Percentiles rank a stretch among this genome's conserved stretches.
Evolutionary conservation across 495 filamentous ascomycete genomes (phyloP).

Genomic region (Alectoria sarmentosa): DNA sequence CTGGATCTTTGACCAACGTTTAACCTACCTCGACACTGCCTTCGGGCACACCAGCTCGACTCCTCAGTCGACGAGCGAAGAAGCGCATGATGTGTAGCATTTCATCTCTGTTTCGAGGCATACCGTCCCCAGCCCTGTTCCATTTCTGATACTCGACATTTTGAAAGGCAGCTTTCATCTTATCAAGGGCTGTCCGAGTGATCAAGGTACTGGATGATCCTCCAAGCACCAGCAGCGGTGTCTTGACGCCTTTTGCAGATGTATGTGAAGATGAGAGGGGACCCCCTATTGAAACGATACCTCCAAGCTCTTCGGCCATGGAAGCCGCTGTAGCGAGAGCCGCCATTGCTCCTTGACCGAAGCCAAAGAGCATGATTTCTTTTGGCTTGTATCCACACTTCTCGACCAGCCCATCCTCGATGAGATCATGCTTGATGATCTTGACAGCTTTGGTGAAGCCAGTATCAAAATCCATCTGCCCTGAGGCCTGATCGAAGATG

Average conservation of each 20-base stretch:
- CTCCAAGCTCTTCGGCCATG: conserved; percentile 36
- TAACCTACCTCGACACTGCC: conserved; percentile 49
- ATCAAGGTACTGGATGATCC: conserved; percentile 57
- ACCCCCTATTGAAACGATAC: conserved; percentile 74
- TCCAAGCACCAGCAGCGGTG: conserved; percentile 67
- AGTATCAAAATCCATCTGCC: conserved; percentile 68
- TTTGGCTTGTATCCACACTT: conserved; percentile 63
- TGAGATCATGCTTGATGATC: conserved; percentile 48
- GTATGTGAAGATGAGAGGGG: conserved; percentile 49
- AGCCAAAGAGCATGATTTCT: conserved; percentile 75
- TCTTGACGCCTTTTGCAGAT: conserved; percentile 48
- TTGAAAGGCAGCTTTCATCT: conserved; percentile 60
- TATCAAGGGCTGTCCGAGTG: conserved; percentile 53
- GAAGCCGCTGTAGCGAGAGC: conserved; percentile 52
- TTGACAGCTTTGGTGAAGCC: conserved; percentile 55
- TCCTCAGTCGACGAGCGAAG: conserved; percentile 69
- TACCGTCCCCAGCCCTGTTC: conserved; percentile 65
- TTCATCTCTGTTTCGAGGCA: conserved; percentile 79
- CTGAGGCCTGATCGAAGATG: conserved; percentile 51
- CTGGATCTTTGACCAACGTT: background rate
- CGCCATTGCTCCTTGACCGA: conserved; percentile 80
- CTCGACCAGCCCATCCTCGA: conserved; percentile 52
- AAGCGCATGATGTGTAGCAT: conserved; percentile 92
- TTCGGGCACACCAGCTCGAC: conserved; percentile 52
- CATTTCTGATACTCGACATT: conserved; percentile 70